These are phyloP conservation scores for Exophiala xenobiotica DNA, from an alignment of 2,329 filamentous ascomycete genomes.

Conservation along the genomic window DNA sequence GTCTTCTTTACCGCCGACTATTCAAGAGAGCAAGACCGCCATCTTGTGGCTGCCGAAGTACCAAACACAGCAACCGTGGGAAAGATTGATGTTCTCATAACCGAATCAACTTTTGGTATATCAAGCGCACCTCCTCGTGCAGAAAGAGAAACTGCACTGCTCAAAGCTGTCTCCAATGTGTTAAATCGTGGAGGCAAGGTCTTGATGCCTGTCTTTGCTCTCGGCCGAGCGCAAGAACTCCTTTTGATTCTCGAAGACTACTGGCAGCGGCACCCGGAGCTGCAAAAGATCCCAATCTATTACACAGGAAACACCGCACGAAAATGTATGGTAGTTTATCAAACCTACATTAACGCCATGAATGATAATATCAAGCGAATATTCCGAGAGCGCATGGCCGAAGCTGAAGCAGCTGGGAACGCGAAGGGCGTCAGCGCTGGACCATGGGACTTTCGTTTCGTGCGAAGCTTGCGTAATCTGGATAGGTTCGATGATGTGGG, in stretches of 20 bases:
- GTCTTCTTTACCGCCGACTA: slow-evolving; percentile 98
- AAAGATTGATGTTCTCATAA: slow-evolving; percentile 94
- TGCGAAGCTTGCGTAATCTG: slow-evolving; percentile 85
- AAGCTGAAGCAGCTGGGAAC: slow-evolving; percentile 78
- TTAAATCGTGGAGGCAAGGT: slow-evolving; percentile 89
- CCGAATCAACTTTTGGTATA: slow-evolving; percentile 95
- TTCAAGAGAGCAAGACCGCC: slow-evolving; percentile 89
- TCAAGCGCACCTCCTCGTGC: slow-evolving; percentile 87
- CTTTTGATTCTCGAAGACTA: slow-evolving; percentile 95
- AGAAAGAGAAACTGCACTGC: slow-evolving; percentile 87
- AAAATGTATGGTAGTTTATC: slow-evolving; percentile 98
- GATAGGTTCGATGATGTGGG: slow-evolving; percentile 96
- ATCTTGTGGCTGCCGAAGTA: slow-evolving; percentile 90
- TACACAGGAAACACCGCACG: slow-evolving; percentile 93
- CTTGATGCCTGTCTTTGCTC: slow-evolving; percentile 90
- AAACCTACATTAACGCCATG: slow-evolving; percentile 97
- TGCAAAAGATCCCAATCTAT: slow-evolving; percentile 90
- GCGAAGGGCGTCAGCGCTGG: slow-evolving; percentile 65
- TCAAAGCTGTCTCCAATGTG: slow-evolving; percentile 91
- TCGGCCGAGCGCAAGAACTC: slow-evolving; percentile 90
- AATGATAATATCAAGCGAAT: slow-evolving; percentile 97
- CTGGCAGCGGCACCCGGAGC: slow-evolving; percentile 86
- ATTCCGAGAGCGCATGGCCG: slow-evolving; percentile 89
- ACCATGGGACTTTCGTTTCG: slow-evolving; percentile 96
- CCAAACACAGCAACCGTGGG: slow-evolving; percentile 65